Conservation (phyloP, 495 filamentous ascomycete genomes). For the Aspergillus ellipticus region DNA sequence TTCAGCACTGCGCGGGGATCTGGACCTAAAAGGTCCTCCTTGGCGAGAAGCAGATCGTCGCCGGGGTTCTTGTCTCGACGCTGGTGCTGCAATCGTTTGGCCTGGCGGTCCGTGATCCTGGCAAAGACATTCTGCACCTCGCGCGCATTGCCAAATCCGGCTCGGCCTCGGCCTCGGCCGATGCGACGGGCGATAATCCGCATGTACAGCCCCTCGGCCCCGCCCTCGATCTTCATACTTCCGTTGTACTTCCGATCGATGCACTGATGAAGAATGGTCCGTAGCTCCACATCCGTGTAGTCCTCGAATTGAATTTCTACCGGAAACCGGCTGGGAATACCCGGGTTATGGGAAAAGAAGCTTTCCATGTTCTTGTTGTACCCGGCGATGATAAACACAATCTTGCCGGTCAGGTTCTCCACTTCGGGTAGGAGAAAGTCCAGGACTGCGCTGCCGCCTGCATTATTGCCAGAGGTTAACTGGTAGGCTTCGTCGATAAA, state of each 20-base stretch:
- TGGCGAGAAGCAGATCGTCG: slow-evolving; percentile 51
- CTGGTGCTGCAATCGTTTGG: slow-evolving; percentile 48
- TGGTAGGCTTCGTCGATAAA: slow-evolving; percentile 79
- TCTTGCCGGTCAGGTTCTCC: slow-evolving; percentile 69
- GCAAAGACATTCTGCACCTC: slow-evolving; percentile 60
- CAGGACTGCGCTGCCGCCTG: slow-evolving; percentile 53
- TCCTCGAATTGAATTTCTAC: slow-evolving; percentile 63
- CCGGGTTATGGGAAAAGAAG: slow-evolving; percentile 76
- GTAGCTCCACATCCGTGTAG: slow-evolving; percentile 64
- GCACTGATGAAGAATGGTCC: slow-evolving; percentile 45
- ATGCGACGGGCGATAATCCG: slow-evolving; percentile 61
- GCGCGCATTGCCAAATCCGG: slow-evolving; percentile 72
- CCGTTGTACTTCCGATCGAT: slow-evolving; percentile 48
- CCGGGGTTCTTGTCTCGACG: slow-evolving; percentile 21
- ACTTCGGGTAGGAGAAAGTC: slow-evolving; percentile 74
- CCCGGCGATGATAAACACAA: slow-evolving; percentile 74
- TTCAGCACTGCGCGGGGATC: slow-evolving; percentile 54
- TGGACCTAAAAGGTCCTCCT: slow-evolving; percentile 64
- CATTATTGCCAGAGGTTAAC: slow-evolving; percentile 42
- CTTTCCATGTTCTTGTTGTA: slow-evolving; percentile 76
- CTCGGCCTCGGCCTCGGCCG: slow-evolving; percentile 56
- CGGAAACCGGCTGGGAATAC: slow-evolving; percentile 69
- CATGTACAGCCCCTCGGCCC: slow-evolving; percentile 58
- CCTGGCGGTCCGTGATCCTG: slow-evolving; percentile 54
- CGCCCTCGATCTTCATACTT: slow-evolving; percentile 58